These are phyloP conservation scores for Saccharomycopsis javanensis DNA, from an alignment of 805 yeast species.

Conservation along the genomic window DNA sequence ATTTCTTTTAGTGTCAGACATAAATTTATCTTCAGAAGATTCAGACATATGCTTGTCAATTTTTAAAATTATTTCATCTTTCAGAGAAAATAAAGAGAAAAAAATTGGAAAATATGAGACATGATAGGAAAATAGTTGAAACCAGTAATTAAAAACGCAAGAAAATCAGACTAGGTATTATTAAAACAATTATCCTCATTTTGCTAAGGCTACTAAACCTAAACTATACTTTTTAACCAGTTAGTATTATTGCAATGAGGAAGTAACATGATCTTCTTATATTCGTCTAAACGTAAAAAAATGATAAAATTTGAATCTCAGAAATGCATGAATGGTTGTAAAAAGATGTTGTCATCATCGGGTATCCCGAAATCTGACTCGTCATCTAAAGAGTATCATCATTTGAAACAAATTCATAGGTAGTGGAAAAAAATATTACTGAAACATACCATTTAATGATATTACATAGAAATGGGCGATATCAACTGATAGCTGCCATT, in stretches of 20 bases:
- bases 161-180: not conserved
- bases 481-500: not conserved
- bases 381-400: slow-evolving; percentile 77
- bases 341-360: slow-evolving; percentile 78
- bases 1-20: slow-evolving; percentile 22
- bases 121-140: not conserved
- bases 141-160: not conserved
- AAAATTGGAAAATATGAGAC: not conserved
- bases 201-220: no score
- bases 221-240: no score
- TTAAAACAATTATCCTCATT: not conserved
- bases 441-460: slow-evolving; percentile 1
- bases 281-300: not conserved
- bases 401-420: slow-evolving; percentile 18
- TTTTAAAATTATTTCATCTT: slow-evolving; percentile 41
- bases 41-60: slow-evolving; percentile 99
- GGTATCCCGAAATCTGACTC: slow-evolving; percentile 95
- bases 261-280: not conserved
- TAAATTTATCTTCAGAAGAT: slow-evolving; percentile 44
- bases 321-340: slow-evolving; percentile 94
- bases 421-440: not conserved
- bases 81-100: slow-evolving; percentile 2
- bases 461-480: not conserved
- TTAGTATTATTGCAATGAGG: not conserved
- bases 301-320: slow-evolving; percentile 30